phyloP scores from a whole-genome alignment of 257 asterid species.

The Solanum neorickii region DNA sequence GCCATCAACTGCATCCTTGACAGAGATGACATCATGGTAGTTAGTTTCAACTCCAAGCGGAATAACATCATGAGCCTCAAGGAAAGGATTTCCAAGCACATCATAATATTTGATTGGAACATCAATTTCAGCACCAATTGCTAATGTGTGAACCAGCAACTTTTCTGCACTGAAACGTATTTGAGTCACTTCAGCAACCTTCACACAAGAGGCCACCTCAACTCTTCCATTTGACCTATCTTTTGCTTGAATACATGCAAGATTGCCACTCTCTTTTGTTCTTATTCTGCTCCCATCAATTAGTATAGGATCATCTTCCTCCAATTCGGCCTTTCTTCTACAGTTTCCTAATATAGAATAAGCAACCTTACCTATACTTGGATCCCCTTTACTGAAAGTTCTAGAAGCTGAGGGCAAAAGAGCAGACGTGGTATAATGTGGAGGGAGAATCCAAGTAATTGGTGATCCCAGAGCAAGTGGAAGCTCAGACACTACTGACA shows the following conservation, averaged over 20 bases:
- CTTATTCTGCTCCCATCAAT: conserved; percentile 57
- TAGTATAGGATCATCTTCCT: conserved; percentile 27
- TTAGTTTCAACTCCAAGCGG: conserved; percentile 62
- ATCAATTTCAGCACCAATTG: conserved; percentile 52
- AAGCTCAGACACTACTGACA: conserved; percentile 64
- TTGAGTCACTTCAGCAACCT: conserved; percentile 75
- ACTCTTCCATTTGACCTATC: conserved; percentile 64
- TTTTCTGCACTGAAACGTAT: conserved; percentile 40
- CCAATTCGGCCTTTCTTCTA: conserved; percentile 29
- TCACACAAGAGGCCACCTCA: conserved; percentile 81
- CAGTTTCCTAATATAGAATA: conserved; percentile 57
- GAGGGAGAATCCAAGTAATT: conserved; percentile 81
- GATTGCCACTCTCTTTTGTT: conserved; percentile 46
- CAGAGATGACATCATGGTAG: conserved; percentile 51
- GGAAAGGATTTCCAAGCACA: conserved; percentile 63
- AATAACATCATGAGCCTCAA: conserved; percentile 54
- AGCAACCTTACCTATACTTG: conserved; percentile 33
- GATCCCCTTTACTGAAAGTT: conserved; percentile 30
- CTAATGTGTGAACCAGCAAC: conserved; percentile 39
- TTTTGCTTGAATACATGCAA: conserved; percentile 75
- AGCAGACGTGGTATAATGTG: conserved; percentile 61
- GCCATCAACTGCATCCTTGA: conserved; percentile 21
- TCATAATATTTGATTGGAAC: conserved; percentile 62
- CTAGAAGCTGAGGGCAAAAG: conserved; percentile 54
- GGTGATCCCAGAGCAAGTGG: conserved; percentile 78